Percentiles rank a stretch among this genome's conserved stretches.
Evolutionary conservation across 768 basidiomycete genomes (phyloP).

Genomic region (Boletus rubroflammeus): DNA sequence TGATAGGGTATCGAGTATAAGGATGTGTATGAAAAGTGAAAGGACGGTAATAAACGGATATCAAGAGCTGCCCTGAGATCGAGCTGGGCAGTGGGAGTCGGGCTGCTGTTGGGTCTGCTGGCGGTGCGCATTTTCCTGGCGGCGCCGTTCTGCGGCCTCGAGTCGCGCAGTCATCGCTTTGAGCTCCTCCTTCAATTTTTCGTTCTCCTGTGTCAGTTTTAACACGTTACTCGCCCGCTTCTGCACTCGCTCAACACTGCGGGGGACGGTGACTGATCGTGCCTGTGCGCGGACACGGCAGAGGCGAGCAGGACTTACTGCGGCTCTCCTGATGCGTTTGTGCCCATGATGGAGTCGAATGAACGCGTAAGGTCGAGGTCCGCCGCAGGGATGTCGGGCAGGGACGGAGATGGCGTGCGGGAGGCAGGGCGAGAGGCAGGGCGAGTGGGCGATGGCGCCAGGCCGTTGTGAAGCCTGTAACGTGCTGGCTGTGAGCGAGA

Average conservation of each 20-base stretch:
- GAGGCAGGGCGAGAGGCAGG: conserved; percentile 13
- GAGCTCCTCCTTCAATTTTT: conserved; percentile 72
- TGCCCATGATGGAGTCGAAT: conserved; percentile 41
- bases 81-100: conserved; percentile 12
- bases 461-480: conserved; percentile 20
- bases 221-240: conserved; percentile 77
- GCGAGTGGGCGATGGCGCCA: conserved; percentile 15
- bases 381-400: conserved; percentile 52
- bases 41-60: conserved; percentile 26
- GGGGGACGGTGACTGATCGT: conserved; percentile 32
- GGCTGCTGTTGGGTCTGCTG: conserved; percentile 24
- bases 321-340: conserved; percentile 19
- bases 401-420: conserved; percentile 33
- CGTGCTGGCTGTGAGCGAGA: conserved; percentile 21
- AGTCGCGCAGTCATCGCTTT: conserved; percentile 71
- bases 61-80: conserved; percentile 23
- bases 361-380: conserved; percentile 45
- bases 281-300: conserved; percentile 19
- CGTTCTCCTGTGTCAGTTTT: conserved; percentile 75
- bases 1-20: conserved; percentile 25
- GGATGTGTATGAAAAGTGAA: conserved; percentile 17
- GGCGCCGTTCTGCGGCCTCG: conserved; percentile 68
- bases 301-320: conserved; percentile 45
- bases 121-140: conserved; percentile 42
- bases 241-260: conserved; percentile 40